Conservation (phyloP, 2,329 filamentous ascomycete species). For the Dothideomycetes sp. region DNA sequence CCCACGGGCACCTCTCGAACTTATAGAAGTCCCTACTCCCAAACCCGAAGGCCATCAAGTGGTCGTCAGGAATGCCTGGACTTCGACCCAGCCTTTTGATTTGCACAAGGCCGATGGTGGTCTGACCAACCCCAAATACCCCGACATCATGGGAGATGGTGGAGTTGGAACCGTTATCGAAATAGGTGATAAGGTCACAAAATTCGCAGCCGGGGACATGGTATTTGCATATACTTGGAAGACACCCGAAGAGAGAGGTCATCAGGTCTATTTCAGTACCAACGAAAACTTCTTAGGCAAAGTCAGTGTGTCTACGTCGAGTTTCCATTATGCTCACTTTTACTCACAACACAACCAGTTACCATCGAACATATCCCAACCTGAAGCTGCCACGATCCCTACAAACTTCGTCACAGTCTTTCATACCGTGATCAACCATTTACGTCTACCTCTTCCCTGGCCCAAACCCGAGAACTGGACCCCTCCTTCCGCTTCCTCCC, state of each 20-base stretch:
- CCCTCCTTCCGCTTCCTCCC: conserved; percentile 25
- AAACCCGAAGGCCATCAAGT: conserved; percentile 37
- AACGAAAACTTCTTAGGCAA: conserved; percentile 42
- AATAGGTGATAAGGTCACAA: conserved; percentile 37
- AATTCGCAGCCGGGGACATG: conserved; percentile 44
- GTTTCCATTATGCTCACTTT: neutral
- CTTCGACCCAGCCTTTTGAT: conserved; percentile 52
- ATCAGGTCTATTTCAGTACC: conserved; percentile 48
- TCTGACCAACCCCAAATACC: conserved; percentile 43
- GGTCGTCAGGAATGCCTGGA: conserved; percentile 48
- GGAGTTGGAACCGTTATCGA: conserved; percentile 46
- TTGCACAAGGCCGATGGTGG: conserved; percentile 54
- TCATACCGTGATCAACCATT: conserved; percentile 44
- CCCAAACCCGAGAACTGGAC: conserved; percentile 39
- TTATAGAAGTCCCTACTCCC: conserved; percentile 29
- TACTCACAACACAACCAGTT: conserved; percentile 27
- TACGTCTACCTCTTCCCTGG: conserved; percentile 49
- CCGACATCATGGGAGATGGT: conserved; percentile 44
- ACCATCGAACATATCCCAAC: conserved; percentile 32
- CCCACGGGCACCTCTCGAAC: conserved; percentile 27
- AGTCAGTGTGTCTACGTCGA: conserved; percentile 19
- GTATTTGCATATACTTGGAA: conserved; percentile 47
- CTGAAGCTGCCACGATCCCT: conserved; percentile 45
- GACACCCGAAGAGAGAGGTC: conserved; percentile 39
- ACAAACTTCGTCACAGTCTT: conserved; percentile 51